These are phyloP conservation scores for Citrus mangshanensis DNA, from an alignment of 345 rosid species.

Conservation along the genomic window DNA sequence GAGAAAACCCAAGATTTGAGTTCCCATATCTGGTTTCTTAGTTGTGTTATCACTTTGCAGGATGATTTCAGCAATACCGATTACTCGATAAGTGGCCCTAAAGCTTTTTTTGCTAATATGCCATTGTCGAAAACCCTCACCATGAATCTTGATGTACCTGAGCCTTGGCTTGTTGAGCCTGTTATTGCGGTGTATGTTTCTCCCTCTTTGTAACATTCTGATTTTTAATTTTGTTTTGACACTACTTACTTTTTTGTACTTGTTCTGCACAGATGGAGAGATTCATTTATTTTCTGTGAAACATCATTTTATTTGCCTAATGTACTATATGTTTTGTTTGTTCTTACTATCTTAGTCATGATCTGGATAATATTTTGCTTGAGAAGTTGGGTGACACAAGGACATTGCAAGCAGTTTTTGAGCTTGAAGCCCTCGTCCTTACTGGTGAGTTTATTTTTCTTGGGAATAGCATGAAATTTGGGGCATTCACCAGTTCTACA, in stretches of 20 bases:
- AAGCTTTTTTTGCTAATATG: conserved; percentile 96
- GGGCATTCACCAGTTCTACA: neutral
- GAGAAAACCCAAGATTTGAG: conserved; percentile 11
- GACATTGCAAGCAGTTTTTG: conserved; percentile 95
- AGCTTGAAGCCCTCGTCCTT: conserved; percentile 95
- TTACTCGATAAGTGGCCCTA: conserved; percentile 77
- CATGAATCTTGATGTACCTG: conserved; percentile 99
- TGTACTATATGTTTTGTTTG: conserved; percentile 18
- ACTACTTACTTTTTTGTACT: neutral
- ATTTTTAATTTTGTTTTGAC: neutral
- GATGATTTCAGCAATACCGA: conserved; percentile 84
- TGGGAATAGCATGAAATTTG: neutral
- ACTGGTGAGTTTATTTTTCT: conserved; percentile 60
- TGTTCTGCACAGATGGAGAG: neutral
- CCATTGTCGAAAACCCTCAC: conserved; percentile 97
- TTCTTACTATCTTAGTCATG: conserved; percentile 60
- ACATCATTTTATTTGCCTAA: neutral
- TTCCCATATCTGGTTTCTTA: conserved; percentile 24
- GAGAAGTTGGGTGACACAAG: conserved; percentile 97
- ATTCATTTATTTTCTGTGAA: neutral
- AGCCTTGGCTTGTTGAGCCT: conserved; percentile 99
- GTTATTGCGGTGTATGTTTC: conserved; percentile 88
- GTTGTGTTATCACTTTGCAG: conserved; percentile 45
- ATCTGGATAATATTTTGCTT: conserved; percentile 95
- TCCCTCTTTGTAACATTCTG: conserved; percentile 6